Percentiles rank a stretch among this genome's conserved stretches.
These are phyloP conservation scores for Pterocarpus macrocarpus DNA, from an alignment of 306 rosid species.

Conservation along the genomic window DNA sequence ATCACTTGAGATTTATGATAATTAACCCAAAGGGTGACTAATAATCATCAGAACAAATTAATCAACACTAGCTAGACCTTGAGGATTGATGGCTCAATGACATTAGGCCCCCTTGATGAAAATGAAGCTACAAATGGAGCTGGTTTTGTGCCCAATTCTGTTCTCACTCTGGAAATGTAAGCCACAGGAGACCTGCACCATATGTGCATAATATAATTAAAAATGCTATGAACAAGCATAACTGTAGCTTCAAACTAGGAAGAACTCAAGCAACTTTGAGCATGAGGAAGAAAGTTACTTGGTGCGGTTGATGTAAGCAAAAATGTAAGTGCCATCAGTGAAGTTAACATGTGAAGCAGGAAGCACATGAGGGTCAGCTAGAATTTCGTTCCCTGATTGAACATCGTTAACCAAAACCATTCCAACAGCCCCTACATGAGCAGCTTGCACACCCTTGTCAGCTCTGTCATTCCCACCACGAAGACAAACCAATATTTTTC, in stretches of 20 bases:
- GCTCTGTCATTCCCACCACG: constrained; percentile 45
- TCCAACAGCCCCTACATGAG: constrained; percentile 67
- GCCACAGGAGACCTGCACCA: constrained; percentile 62
- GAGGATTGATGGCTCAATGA: constrained; percentile 54
- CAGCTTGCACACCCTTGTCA: constrained; percentile 51
- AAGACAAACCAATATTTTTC: constrained; percentile 70
- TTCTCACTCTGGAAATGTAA: constrained; percentile 51
- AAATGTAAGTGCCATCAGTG: constrained; percentile 50
- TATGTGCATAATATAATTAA: not conserved
- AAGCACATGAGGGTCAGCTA: constrained; percentile 60
- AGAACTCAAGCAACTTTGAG: not conserved
- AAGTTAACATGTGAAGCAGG: constrained; percentile 61
- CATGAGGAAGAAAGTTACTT: constrained; percentile 50
- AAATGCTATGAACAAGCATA: not conserved
- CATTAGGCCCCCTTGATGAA: constrained; percentile 82
- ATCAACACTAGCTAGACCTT: constrained; percentile 55
- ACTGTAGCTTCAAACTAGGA: not conserved
- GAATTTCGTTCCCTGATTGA: not conserved
- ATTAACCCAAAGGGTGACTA: not conserved
- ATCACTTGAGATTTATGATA: not conserved
- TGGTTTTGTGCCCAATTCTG: constrained; percentile 52
- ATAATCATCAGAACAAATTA: not conserved
- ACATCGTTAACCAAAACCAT: constrained; percentile 65
- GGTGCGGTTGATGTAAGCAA: constrained; percentile 56
- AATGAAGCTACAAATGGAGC: constrained; percentile 71